Conservation (phyloP, 2,329 filamentous ascomycete species). For the Hortaea sp. region DNA sequence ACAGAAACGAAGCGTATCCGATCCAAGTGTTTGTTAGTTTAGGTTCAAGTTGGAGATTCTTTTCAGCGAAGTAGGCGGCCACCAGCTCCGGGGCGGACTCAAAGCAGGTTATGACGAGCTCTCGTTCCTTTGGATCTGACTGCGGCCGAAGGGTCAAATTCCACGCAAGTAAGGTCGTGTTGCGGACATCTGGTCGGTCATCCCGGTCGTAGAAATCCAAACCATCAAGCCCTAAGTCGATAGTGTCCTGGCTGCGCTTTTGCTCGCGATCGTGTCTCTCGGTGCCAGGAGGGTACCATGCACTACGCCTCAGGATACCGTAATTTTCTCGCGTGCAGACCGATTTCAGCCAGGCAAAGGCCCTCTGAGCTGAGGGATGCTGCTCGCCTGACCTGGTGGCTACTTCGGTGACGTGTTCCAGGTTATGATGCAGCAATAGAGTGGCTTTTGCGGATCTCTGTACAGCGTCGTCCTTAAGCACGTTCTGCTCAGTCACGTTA, state of each 20-base stretch:
- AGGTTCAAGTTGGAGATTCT: constrained; percentile 75
- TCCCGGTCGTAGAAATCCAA: constrained; percentile 53
- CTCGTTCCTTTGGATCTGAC: constrained; percentile 68
- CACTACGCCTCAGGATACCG: constrained; percentile 66
- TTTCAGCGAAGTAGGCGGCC: constrained; percentile 77
- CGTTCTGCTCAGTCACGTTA: constrained; percentile 55
- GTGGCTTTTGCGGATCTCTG: constrained; percentile 56
- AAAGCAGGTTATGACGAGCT: constrained; percentile 74
- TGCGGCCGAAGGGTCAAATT: constrained; percentile 72
- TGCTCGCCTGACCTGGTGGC: constrained; percentile 41
- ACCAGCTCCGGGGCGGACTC: constrained; percentile 73
- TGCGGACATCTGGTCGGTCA: constrained; percentile 61
- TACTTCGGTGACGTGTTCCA: constrained; percentile 41
- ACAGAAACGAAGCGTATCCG: constrained; percentile 81
- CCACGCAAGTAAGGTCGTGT: constrained; percentile 69
- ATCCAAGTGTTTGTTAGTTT: constrained; percentile 93
- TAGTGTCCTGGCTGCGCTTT: constrained; percentile 24
- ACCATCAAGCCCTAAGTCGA: constrained; percentile 58
- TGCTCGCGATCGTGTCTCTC: constrained; percentile 29
- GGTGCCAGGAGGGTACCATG: constrained; percentile 70
- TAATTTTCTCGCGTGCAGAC: constrained; percentile 64
- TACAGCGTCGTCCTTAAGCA: constrained; percentile 67
- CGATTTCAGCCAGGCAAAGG: constrained; percentile 64
- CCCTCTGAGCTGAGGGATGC: constrained; percentile 54
- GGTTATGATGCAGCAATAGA: constrained; percentile 31